Evolutionary conservation across 2,329 filamentous ascomycete genomes (phyloP), one percentile per base, ranked within the genome.

Genomic region (Neonectria punicea): DNA sequence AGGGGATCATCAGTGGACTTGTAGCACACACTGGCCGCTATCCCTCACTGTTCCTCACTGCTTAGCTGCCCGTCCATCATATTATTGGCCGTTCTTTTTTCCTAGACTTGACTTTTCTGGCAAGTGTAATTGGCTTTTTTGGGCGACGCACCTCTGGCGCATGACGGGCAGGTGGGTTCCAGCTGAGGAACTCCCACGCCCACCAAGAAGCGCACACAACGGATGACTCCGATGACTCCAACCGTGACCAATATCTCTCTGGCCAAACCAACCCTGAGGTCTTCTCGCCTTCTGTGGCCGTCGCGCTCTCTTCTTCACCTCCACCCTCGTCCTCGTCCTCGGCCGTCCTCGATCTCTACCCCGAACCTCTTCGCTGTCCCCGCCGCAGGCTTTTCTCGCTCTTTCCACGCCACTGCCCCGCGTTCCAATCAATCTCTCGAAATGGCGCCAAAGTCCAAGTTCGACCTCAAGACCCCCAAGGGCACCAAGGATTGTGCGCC

Each of bases 401-500:
- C 58, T 55, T 30, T 72, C 65, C 72, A 74, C 71, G 61, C 69
- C 59, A 66, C 65, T 71, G 68, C 72, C 70, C 70, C 71, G 73
- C 72, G 71, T 65, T 51, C 61, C 43, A 61, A 70, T 56, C 55
- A 63, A 67, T 55, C 63, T 66, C 56, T 30, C 65, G 65, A 43
- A 60, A 76, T 76, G 74, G 74, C 74, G 60, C 73, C 74, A 65
- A 76, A 76, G 67, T 73, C 54, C 58, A 76, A 76, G 61, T 76
- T 75, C 50, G 73, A 71, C 80, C 86, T 97, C 78, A 97, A 97
- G 85, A 93, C 91, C 76, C 93, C 93, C 67, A 97, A 97, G 86
- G 93, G 94, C 72, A 97, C 93, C 70, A 92, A 93, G 78, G 94
- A 97, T 79, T 97, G 89, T 89, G 62, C 72, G 71, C 69, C 18